Evolutionary conservation across 2,329 filamentous ascomycete genomes (phyloP).

Genomic region (Trichoderma arundinaceum): DNA sequence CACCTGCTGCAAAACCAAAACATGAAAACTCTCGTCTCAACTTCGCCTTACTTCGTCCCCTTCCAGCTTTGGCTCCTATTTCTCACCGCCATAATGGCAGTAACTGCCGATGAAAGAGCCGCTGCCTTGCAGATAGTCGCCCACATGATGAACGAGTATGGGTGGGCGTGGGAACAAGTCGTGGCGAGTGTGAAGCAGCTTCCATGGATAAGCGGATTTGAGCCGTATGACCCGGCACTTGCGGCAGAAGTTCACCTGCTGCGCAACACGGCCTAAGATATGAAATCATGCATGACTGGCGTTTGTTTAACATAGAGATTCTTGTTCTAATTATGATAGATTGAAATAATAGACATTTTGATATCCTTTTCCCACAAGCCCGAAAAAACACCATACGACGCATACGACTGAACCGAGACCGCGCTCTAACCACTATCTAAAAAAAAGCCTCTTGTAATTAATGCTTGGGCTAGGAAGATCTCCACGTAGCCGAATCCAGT

Average conservation of each 20-base stretch:
- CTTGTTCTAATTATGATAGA: not conserved
- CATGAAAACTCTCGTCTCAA: not conserved
- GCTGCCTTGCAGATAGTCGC: not conserved
- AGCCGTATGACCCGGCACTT: not conserved
- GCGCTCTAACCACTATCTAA: not conserved
- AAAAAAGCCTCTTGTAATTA: not conserved
- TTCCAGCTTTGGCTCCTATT: constrained; percentile 20
- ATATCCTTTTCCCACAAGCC: not conserved
- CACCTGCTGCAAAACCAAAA: not conserved
- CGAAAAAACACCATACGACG: not conserved
- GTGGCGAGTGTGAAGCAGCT: constrained; percentile 7
- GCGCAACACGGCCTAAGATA: not conserved
- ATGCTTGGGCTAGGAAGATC: not conserved
- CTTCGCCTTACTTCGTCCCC: not conserved
- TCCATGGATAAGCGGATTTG: constrained; percentile 22
- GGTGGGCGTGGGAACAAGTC: constrained; percentile 7
- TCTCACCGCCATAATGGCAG: constrained; percentile 15
- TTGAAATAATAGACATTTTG: not conserved
- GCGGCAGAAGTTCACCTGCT: not conserved
- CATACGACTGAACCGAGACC: not conserved
- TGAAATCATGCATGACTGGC: not conserved
- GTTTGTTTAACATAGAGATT: not conserved
- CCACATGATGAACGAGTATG: not conserved
- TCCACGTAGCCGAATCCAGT: constrained; percentile 36
- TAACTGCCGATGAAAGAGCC: not conserved